Conservation (phyloP, 2,329 filamentous ascomycete species). For the Penicillium sp. region DNA sequence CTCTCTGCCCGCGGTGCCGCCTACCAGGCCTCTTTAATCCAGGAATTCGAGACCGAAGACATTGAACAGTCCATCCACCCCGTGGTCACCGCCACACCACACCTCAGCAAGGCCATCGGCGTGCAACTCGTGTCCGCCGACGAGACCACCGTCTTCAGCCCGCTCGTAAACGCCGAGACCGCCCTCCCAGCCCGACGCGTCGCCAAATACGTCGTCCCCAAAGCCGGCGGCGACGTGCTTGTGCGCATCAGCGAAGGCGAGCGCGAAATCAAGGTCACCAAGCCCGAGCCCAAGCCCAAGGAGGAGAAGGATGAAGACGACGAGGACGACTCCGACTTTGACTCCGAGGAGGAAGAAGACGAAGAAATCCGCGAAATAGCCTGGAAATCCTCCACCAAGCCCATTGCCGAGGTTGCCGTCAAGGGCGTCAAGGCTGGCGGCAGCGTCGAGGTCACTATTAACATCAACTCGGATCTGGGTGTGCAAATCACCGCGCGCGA, state of each 20-base stretch:
- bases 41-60: conserved; percentile 89
- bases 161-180: conserved; percentile 80
- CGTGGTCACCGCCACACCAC: conserved; percentile 88
- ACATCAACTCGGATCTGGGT: conserved; percentile 73
- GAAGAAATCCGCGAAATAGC: conserved; percentile 84
- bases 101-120: conserved; percentile 83
- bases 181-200: conserved; percentile 84
- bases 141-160: conserved; percentile 66
- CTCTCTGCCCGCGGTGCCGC: conserved; percentile 84
- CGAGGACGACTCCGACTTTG: conserved; percentile 57
- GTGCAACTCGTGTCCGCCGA: conserved; percentile 61
- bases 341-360: conserved; percentile 59
- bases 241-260: conserved; percentile 84
- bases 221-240: conserved; percentile 80
- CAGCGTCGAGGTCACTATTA: conserved; percentile 92
- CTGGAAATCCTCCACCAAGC: conserved; percentile 79
- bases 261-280: conserved; percentile 88
- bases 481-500: conserved; percentile 79
- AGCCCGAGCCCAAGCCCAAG: conserved; percentile 75
- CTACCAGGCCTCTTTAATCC: conserved; percentile 89
- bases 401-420: conserved; percentile 81
- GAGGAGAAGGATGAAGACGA: conserved; percentile 54
- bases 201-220: conserved; percentile 70
- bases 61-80: conserved; percentile 96
- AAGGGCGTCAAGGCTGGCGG: conserved; percentile 78